phyloP scores from a whole-genome alignment of 1,284 basidiomycete species.

The Apiotrichum montevideense region DNA sequence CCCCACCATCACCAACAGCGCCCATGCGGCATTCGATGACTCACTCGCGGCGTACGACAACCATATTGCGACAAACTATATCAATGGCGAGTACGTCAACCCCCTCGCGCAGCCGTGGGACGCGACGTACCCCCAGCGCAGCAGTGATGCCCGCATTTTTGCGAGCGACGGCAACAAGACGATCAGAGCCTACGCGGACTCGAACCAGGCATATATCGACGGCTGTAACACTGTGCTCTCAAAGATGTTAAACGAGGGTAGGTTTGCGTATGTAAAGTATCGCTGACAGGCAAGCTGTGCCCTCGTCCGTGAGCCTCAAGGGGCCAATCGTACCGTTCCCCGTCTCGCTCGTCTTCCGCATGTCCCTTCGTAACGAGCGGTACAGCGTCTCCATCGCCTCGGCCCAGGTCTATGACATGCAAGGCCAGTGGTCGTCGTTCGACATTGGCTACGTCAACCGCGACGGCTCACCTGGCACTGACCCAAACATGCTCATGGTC shows the following conservation, averaged over 20 bases:
- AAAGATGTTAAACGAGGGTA: constrained; percentile 14
- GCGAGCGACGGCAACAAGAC: constrained; percentile 16
- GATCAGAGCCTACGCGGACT: constrained; percentile 7
- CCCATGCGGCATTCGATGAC: constrained; percentile 8
- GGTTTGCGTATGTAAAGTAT: not conserved
- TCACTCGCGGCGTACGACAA: constrained; percentile 13
- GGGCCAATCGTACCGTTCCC: constrained; percentile 13
- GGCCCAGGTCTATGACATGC: constrained; percentile 12
- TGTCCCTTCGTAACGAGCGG: constrained; percentile 7
- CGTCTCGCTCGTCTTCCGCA: constrained; percentile 4
- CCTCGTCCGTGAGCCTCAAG: constrained; percentile 8
- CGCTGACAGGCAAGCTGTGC: constrained; percentile 5
- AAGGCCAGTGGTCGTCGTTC: constrained; percentile 11
- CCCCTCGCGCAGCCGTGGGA: constrained; percentile 15
- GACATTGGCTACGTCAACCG: constrained; percentile 10
- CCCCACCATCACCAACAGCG: constrained; percentile 5
- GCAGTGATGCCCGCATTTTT: constrained; percentile 14
- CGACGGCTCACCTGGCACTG: constrained; percentile 8
- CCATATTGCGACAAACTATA: constrained; percentile 7
- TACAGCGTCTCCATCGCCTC: constrained; percentile 6
- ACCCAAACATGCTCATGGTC: not conserved
- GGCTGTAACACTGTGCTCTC: constrained; percentile 8
- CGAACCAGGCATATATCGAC: constrained; percentile 3
- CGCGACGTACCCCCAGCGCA: constrained; percentile 1
- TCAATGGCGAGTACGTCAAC: constrained; percentile 10